These are phyloP conservation scores for Mycena latifolia DNA, from an alignment of 768 basidiomycete genomes.

Conservation along the genomic window DNA sequence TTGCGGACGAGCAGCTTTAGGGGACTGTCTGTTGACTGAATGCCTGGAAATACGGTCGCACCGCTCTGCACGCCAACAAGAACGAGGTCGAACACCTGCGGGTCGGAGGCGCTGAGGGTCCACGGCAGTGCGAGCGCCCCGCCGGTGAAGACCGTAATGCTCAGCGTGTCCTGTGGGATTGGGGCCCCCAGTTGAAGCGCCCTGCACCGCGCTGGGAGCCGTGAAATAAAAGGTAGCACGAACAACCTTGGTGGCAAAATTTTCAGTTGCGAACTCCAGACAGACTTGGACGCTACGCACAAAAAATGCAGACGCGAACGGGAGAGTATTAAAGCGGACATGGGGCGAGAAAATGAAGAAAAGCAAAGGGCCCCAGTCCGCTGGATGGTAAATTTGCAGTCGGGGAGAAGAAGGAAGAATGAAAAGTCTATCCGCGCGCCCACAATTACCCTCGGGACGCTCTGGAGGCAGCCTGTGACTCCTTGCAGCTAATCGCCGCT, in stretches of 20 bases:
- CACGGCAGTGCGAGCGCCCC: constrained; percentile 12
- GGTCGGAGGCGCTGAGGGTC: constrained; percentile 15
- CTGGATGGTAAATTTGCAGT: background rate
- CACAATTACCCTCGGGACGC: background rate
- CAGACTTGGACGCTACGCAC: background rate
- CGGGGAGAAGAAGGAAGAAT: background rate
- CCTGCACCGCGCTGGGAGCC: background rate
- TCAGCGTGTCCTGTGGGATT: constrained; percentile 8
- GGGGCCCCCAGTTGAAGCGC: constrained; percentile 11
- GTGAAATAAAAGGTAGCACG: constrained; percentile 3
- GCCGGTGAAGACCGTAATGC: constrained; percentile 14
- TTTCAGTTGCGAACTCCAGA: background rate
- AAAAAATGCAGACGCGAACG: constrained; percentile 1
- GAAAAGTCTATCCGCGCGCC: too few relatives aligned
- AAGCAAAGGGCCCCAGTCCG: constrained; percentile 4
- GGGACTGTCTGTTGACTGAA: background rate
- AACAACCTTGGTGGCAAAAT: background rate
- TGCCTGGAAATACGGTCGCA: background rate
- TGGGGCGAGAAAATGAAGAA: background rate
- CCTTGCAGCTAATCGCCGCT: background rate
- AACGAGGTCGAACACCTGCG: constrained; percentile 9
- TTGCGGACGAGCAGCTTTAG: background rate
- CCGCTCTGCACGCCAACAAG: constrained; percentile 4
- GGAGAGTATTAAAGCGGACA: constrained; percentile 4
- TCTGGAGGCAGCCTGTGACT: background rate